A percentile compares a stretch with the other conserved stretches of the same genome.
These are phyloP conservation scores for Hebeloma cylindrosporum DNA, from an alignment of 768 basidiomycete genomes.

Conservation along the genomic window DNA sequence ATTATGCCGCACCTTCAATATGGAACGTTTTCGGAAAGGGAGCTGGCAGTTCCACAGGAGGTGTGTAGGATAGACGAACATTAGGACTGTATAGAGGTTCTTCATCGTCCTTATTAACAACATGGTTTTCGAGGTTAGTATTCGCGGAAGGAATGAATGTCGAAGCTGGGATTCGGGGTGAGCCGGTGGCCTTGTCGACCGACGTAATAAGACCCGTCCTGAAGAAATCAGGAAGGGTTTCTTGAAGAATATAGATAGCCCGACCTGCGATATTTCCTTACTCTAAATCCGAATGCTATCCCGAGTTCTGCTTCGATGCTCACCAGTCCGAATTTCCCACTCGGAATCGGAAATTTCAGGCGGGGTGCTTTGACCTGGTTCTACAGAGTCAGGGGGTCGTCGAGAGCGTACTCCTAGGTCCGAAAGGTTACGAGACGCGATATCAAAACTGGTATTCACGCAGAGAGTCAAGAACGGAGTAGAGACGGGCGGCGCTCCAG, in stretches of 20 bases:
- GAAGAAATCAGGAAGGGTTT: constrained; percentile 75
- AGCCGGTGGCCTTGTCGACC: constrained; percentile 47
- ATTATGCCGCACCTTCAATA: constrained; percentile 57
- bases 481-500: too few species aligned
- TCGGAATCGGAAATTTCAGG: constrained; percentile 62
- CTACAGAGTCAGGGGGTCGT: constrained; percentile 34
- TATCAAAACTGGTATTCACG: too few species aligned
- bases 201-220: constrained; percentile 59
- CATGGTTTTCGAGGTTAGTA: constrained; percentile 28
- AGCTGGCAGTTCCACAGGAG: constrained; percentile 60
- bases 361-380: constrained; percentile 23
- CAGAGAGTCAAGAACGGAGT: too few species aligned
- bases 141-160: constrained; percentile 27
- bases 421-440: constrained; percentile 21
- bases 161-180: constrained; percentile 28
- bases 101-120: constrained; percentile 33
- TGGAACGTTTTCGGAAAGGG: constrained; percentile 71
- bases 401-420: constrained; percentile 35
- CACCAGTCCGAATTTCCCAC: constrained; percentile 79
- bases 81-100: constrained; percentile 63
- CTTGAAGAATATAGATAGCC: constrained; percentile 64
- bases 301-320: background rate
- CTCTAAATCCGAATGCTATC: background rate
- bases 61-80: constrained; percentile 65
- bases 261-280: constrained; percentile 48